Base-by-base conservation (phyloP, 257 asterid genomes). In the Agastache rugosa region DNA sequence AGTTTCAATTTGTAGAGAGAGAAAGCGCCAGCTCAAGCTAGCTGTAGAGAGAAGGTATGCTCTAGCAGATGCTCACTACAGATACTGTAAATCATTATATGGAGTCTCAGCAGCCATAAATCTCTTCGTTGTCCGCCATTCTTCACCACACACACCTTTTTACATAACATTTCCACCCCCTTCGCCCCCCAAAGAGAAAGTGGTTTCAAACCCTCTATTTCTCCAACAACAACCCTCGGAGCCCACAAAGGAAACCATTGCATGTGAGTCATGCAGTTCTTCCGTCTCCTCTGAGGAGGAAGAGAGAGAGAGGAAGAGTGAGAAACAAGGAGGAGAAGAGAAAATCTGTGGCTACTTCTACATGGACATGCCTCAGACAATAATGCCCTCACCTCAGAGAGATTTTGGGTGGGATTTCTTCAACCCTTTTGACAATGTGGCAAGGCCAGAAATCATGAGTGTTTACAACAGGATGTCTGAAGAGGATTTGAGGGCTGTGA, bases 401-500 rank as follows among this genome's bases (percentile, higher is more conserved):
- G 96, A 87, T 80, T 90, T 83, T 81, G 99, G 93, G 35, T 94
- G 97, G 99, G 99, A 94, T 83, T 94, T 94, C 71, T 94, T 92
- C 23, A 90, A 92, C 83, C 99, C 99, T 72, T 94, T 90, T 66
- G 54, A 58, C 35, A 80, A 58, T 55, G 89, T 81, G 16, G 47
- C 81, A 11, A 82, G 96, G 69, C 86, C 92, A 16, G 98, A 93
- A 62, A 75, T 83, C 0, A 23, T 85, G 56, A 88, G 71, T 74
- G 93, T 81, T 23, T 87, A 84, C 34, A 87, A 79, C 62, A 82
- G 89, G 47, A 86, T 89, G 53, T 88, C 97, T 14, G 99, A 92
- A 67, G 99, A 90, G 84, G 96, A 92, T 56, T 73, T 92, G 71
- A 90, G 86, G 84, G 95, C 73, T 14, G 96, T 94, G n/a, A 94